Conservation (phyloP, 345 rosid species). For the Eucalyptus shirleyi region DNA sequence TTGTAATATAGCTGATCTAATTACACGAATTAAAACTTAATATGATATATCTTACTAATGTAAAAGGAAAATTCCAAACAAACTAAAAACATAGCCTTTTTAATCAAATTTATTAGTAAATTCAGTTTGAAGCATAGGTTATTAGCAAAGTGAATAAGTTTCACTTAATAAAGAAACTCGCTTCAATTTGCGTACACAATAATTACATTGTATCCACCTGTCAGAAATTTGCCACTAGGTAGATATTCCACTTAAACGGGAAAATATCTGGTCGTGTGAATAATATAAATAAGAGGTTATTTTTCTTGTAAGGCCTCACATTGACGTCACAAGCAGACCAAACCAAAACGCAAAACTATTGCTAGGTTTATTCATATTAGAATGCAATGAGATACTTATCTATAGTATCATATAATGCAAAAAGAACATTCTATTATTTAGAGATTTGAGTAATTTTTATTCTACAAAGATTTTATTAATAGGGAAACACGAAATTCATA, state of each 20-base stretch:
- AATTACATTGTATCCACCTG: too few species aligned
- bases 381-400: background rate
- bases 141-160: background rate
- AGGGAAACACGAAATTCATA: background rate
- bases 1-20: background rate
- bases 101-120: background rate
- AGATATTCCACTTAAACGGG: background rate
- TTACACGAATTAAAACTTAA: background rate
- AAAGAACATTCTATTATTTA: background rate
- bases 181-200: background rate
- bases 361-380: background rate
- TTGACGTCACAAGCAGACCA: background rate
- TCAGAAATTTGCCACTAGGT: background rate
- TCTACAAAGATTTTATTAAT: background rate
- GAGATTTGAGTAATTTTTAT: background rate
- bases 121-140: background rate
- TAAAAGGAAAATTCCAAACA: background rate
- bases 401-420: background rate
- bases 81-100: background rate
- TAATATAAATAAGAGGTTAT: too few species aligned
- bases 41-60: background rate
- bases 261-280: background rate
- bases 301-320: background rate
- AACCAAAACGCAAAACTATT: background rate
- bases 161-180: background rate